Evolutionary conservation across 2,329 filamentous ascomycete species (phyloP), one percentile per base, ranked within the genome.

Genomic region (Fusarium oligoseptatum): DNA sequence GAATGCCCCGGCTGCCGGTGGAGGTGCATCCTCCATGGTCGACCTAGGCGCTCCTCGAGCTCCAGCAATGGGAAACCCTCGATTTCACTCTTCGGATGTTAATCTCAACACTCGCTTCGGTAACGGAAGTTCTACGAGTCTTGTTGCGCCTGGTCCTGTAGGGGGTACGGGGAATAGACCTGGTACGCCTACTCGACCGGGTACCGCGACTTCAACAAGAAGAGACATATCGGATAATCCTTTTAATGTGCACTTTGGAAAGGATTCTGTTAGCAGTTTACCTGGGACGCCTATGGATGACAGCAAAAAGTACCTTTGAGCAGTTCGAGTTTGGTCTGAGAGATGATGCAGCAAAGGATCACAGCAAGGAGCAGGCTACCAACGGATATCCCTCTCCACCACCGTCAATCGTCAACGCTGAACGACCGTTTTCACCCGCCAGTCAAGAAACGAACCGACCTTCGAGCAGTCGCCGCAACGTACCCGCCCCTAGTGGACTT

Each of bases 191-290:
- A 80, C 78, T 24, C 67, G 82, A 66, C 85, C 82, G 14, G 83
- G 78, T 15, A 85, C 81, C 15, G 79, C 81, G 6, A 78, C 69
- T 5, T 80, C 81, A 6, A 82, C 81, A 6, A 82, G 78, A 27
- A 82, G 80, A 52, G 81, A 83, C 6, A 86, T 85, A 15, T 48
- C 43, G 82, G 81, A 86, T 8, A 87, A 86, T 68, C 85, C 87
- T 0, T 81, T 88, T n/a, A 85, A 88, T 14, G 82, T 87, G 36
- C 84, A 87, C 67, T 86, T 86, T 68, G 74, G 77, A n/a, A 73
- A 83, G 76, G 67, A 80, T 75, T 60, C 75, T 56, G 55, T 76
- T 60, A 69, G 78, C 17, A 78, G 74, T 9, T 78, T 73, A 14
- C 79, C 80, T 10, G 72, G 77, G 12, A 78, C 76, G 17, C 75